phyloP scores from a whole-genome alignment of 257 asterid species.

The Scutellaria barbata region DNA sequence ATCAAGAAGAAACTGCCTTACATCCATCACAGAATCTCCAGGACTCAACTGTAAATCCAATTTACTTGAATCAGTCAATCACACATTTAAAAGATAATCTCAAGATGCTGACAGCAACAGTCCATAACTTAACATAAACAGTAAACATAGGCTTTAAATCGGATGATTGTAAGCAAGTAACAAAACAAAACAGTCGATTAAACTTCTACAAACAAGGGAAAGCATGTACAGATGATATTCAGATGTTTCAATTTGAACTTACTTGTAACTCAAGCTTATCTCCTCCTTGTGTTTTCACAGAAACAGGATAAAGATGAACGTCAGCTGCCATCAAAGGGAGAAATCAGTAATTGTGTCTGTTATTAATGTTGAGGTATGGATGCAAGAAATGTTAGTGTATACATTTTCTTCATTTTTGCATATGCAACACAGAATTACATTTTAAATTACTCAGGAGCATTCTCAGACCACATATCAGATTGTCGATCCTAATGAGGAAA shows the following conservation, averaged over 20 bases:
- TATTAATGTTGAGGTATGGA: not conserved
- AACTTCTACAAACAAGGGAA: slow-evolving; percentile 26
- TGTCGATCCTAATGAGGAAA: slow-evolving; percentile 2
- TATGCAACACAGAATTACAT: slow-evolving; percentile 10
- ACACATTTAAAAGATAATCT: slow-evolving; percentile 10
- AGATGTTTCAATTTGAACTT: slow-evolving; percentile 37
- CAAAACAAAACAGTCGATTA: not conserved
- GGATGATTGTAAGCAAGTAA: slow-evolving; percentile 17
- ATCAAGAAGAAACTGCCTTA: slow-evolving; percentile 96
- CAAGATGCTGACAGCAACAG: slow-evolving; percentile 22
- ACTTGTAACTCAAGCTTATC: slow-evolving; percentile 94
- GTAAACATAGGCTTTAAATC: not conserved
- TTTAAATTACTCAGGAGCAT: not conserved
- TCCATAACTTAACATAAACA: slow-evolving; percentile 24
- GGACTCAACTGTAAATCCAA: slow-evolving; percentile 84
- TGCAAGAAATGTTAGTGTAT: not conserved
- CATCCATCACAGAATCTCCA: slow-evolving; percentile 97
- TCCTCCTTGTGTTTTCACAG: slow-evolving; percentile 83
- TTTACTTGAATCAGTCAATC: slow-evolving; percentile 29
- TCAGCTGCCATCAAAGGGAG: slow-evolving; percentile 59
- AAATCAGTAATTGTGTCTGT: slow-evolving; percentile 2
- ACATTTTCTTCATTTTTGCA: slow-evolving; percentile 1
- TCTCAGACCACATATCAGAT: not conserved
- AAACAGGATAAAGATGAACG: slow-evolving; percentile 82
- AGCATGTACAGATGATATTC: not conserved